Conservation (phyloP, 148 eudicot species). For the Camellia sinensis region DNA sequence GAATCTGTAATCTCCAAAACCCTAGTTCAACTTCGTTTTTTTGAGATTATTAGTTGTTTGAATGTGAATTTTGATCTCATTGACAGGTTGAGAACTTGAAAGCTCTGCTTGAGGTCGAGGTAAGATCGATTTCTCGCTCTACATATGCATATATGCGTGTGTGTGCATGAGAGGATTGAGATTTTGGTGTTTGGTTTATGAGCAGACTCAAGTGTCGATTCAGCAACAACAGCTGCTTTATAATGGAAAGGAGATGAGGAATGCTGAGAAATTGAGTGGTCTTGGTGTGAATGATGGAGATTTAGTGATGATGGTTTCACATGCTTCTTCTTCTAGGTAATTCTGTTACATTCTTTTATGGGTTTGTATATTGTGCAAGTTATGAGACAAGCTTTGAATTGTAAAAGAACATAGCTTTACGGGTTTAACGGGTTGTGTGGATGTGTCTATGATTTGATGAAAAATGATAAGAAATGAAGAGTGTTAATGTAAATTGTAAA, state of each 20-base stretch:
- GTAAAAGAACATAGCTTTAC: background rate
- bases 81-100: slow-evolving; percentile 88
- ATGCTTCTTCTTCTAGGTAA: slow-evolving; percentile 36
- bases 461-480: too few species aligned
- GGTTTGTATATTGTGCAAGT: background rate
- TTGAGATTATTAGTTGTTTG: background rate
- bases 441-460: too few species aligned
- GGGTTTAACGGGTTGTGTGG: background rate
- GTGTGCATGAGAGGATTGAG: background rate
- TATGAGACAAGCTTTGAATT: background rate
- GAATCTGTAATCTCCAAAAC: slow-evolving; percentile 56
- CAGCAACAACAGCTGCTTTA: slow-evolving; percentile 78
- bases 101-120: slow-evolving; percentile 98
- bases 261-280: slow-evolving; percentile 68
- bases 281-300: slow-evolving; percentile 87
- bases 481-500: too few species aligned
- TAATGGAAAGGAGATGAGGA: slow-evolving; percentile 89
- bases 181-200: slow-evolving; percentile 5
- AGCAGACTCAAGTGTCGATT: slow-evolving; percentile 71
- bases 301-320: slow-evolving; percentile 86
- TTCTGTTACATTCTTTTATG: background rate
- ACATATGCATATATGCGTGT: background rate
- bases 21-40: too few species aligned
- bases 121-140: slow-evolving; percentile 8
- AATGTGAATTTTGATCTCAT: background rate